Evolutionary conservation across 106 monocot species (phyloP).

Genomic region (Dendrobium nobile): DNA sequence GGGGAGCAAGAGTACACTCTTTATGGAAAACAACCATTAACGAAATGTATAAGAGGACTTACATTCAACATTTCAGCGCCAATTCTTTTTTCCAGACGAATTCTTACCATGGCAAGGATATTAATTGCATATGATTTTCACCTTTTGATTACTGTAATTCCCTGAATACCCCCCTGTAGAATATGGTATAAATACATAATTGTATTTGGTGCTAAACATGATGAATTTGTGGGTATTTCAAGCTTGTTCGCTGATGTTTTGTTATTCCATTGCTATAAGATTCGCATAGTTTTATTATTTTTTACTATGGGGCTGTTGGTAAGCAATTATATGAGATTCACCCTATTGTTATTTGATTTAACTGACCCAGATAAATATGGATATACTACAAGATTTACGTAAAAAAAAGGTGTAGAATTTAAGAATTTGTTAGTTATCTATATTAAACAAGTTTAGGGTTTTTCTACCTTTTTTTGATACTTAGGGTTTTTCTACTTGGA

Average conservation of each 20-base stretch:
- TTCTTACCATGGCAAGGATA: conserved; percentile 53
- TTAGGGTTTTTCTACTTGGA: no score
- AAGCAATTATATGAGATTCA: neutral
- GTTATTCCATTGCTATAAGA: neutral
- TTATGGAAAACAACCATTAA: conserved; percentile 82
- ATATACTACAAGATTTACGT: no score
- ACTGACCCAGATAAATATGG: no score
- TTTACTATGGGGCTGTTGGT: neutral
- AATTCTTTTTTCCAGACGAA: conserved; percentile 99
- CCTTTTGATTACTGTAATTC: neutral
- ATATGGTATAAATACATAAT: neutral
- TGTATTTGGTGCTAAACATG: conserved; percentile 10
- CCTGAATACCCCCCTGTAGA: neutral
- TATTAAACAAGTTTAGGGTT: no score
- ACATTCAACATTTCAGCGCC: conserved; percentile 87
- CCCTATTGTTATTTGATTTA: no score
- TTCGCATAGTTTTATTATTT: neutral
- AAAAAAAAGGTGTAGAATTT: no score
- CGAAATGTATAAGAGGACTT: conserved; percentile 80
- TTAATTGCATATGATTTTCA: neutral
- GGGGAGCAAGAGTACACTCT: conserved; percentile 83
- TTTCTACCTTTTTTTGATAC: no score
- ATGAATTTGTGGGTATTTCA: neutral
- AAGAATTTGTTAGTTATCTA: no score
- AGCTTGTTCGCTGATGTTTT: neutral